Conservation (phyloP, 176 grass and related monocot species). For the Carex scoparia region DNA sequence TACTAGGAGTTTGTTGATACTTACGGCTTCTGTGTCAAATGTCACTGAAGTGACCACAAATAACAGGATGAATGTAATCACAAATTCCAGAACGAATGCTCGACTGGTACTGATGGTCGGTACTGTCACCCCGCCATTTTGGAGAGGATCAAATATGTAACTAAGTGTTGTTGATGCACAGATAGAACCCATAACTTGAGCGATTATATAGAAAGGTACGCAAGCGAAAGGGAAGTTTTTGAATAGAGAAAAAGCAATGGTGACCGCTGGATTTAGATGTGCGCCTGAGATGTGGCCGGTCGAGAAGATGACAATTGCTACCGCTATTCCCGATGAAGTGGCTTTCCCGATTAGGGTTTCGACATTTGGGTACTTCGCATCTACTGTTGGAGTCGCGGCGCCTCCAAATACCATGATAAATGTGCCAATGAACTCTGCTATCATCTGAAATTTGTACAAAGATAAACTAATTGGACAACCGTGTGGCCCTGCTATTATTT, state of each 20-base stretch:
- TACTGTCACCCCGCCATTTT: slow-evolving; percentile 41
- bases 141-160: slow-evolving; percentile 45
- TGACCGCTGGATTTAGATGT: slow-evolving; percentile 72
- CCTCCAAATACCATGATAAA: slow-evolving; percentile 67
- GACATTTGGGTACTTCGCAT: slow-evolving; percentile 40
- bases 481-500: not conserved
- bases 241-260: slow-evolving; percentile 45
- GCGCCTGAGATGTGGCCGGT: slow-evolving; percentile 61
- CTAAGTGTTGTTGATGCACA: slow-evolving; percentile 46
- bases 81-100: slow-evolving; percentile 19
- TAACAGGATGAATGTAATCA: slow-evolving; percentile 26
- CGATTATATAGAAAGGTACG: slow-evolving; percentile 37
- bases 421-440: slow-evolving; percentile 63
- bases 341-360: slow-evolving; percentile 56
- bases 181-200: slow-evolving; percentile 47
- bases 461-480: slow-evolving; percentile 12
- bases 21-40: slow-evolving; percentile 13
- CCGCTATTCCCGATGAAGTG: slow-evolving; percentile 34
- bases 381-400: slow-evolving; percentile 45
- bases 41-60: slow-evolving; percentile 23
- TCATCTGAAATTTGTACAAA: slow-evolving; percentile 26
- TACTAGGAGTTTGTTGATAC: slow-evolving; percentile 4
- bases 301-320: slow-evolving; percentile 48
- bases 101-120: slow-evolving; percentile 34
- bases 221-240: slow-evolving; percentile 46